Percentiles rank a stretch among this genome's conserved stretches.
Evolutionary conservation across 2,329 filamentous ascomycete genomes (phyloP).

Genomic region (Pestalotiopsis sp.): DNA sequence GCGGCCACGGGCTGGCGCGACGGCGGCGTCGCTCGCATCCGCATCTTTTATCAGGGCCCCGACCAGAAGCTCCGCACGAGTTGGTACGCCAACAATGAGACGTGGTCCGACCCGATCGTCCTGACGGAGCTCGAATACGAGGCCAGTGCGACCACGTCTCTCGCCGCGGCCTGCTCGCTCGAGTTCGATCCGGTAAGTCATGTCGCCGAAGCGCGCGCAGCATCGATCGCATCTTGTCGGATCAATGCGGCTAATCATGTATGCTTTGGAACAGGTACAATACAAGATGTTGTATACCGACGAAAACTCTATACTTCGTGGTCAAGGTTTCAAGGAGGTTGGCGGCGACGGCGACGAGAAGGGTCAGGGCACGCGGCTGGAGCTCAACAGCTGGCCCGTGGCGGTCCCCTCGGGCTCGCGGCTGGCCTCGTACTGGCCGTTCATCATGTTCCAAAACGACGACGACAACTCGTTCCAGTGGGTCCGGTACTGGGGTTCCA

Average conservation of each 20-base stretch:
- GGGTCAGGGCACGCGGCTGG: not conserved
- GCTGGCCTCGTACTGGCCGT: constrained; percentile 14
- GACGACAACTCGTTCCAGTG: constrained; percentile 10
- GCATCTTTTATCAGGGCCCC: constrained; percentile 15
- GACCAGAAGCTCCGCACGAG: constrained; percentile 13
- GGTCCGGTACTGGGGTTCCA: constrained; percentile 10
- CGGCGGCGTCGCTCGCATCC: not conserved
- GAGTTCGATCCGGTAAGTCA: not conserved
- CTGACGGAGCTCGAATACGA: constrained; percentile 1
- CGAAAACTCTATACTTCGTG: not conserved
- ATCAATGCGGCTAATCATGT: not conserved
- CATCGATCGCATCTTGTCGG: not conserved
- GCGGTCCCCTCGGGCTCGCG: constrained; percentile 1
- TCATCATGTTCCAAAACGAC: constrained; percentile 7
- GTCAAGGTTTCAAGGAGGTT: not conserved
- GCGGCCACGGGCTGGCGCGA: constrained; percentile 14
- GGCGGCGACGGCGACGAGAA: not conserved
- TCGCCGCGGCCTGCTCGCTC: constrained; percentile 9
- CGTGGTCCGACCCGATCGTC: constrained; percentile 3
- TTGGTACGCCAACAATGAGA: not conserved
- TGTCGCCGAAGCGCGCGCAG: not conserved
- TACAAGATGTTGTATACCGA: constrained; percentile 10
- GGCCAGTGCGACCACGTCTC: not conserved
- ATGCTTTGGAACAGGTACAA: not conserved
- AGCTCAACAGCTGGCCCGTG: constrained; percentile 6